Percentiles rank a stretch among this genome's conserved stretches.
phyloP scores from a whole-genome alignment of 495 filamentous ascomycete species.

The Annulohypoxylon moriforme region DNA sequence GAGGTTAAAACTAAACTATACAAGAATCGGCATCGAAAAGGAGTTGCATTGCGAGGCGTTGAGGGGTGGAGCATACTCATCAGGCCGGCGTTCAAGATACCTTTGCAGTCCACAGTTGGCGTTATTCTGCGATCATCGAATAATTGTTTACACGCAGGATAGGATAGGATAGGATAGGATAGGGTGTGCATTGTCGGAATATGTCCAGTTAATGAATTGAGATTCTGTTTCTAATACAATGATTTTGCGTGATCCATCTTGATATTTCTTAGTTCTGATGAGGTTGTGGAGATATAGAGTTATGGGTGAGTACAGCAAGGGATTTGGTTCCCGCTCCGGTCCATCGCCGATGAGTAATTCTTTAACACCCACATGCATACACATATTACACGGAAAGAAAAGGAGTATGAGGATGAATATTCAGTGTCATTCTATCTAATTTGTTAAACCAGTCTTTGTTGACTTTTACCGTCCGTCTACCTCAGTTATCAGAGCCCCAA shows the following conservation, averaged over 20 bases:
- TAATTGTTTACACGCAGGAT: not conserved
- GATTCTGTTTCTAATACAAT: not conserved
- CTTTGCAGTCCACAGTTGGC: not conserved
- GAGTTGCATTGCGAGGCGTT: slow-evolving; percentile 21
- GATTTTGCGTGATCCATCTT: not conserved
- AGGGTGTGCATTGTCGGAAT: not conserved
- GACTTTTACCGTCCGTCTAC: not conserved
- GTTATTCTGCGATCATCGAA: not conserved
- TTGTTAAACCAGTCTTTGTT: not conserved
- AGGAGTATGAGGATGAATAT: not conserved
- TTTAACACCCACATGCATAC: not conserved
- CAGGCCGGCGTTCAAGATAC: not conserved
- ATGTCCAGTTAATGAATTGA: not conserved
- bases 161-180: not conserved
- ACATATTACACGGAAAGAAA: not conserved
- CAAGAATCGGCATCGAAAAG: not conserved
- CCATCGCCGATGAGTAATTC: not conserved
- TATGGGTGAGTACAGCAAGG: not conserved
- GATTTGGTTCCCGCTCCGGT: not conserved
- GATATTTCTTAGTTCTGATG: not conserved
- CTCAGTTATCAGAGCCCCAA: not conserved
- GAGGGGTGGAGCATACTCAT: not conserved
- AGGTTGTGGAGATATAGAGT: not conserved
- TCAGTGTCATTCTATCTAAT: not conserved
- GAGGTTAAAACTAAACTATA: not conserved